phyloP scores from a whole-genome alignment of 1,139 yeast species.

The Diutina siamensis region DNA sequence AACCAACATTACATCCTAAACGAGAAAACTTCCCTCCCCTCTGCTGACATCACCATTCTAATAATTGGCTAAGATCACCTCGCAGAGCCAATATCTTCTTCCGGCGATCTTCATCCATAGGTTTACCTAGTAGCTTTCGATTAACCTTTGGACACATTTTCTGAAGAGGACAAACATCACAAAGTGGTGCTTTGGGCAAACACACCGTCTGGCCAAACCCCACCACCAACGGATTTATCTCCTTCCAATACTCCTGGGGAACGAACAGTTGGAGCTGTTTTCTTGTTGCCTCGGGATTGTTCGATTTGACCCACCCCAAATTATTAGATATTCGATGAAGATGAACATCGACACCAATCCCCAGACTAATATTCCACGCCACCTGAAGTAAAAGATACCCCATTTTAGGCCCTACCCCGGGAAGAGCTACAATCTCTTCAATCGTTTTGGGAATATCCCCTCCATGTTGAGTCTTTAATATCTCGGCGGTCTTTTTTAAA shows the following conservation, averaged over 20 bases:
- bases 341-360: conserved; percentile 94
- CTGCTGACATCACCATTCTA: conserved; percentile 6
- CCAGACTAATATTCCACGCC: conserved; percentile 67
- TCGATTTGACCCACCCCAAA: conserved; percentile 67
- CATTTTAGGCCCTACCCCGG: conserved; percentile 98
- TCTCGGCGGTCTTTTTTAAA: conserved; percentile 49
- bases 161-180: conserved; percentile 53
- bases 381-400: conserved; percentile 70
- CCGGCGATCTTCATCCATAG: conserved; percentile 20
- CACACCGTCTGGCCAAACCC: conserved; percentile 93
- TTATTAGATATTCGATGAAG: conserved; percentile 69
- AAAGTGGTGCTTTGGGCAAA: conserved; percentile 57
- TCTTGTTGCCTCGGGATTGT: conserved; percentile 66
- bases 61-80: conserved; percentile 19
- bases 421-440: conserved; percentile 53
- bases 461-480: conserved; percentile 37
- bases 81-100: conserved; percentile 24
- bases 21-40: too few relatives aligned
- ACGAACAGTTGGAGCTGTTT: conserved; percentile 62
- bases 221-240: conserved; percentile 74
- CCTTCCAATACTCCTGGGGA: conserved; percentile 65
- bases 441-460: conserved; percentile 66
- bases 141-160: conserved; percentile 45
- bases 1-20: too few relatives aligned
- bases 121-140: conserved; percentile 25